Conservation (phyloP, 345 rosid species). For the Eucalyptus rudis region DNA sequence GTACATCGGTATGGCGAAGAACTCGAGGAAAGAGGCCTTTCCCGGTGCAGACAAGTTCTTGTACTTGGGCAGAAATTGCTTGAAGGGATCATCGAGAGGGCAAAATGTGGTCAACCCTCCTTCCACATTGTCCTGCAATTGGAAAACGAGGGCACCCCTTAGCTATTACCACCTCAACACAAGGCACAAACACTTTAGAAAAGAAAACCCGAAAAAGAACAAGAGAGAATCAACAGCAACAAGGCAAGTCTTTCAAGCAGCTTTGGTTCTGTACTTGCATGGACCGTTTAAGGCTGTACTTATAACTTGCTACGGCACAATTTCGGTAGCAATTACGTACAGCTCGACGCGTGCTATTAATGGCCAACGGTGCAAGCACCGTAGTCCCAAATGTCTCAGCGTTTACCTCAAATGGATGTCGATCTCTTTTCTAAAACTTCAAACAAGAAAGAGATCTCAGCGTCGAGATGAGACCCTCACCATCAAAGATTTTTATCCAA, state of each 20-base stretch:
- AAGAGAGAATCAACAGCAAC: background rate
- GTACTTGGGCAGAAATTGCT: slow-evolving; percentile 73
- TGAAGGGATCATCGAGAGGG: slow-evolving; percentile 87
- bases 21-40: slow-evolving; percentile 66
- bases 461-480: background rate
- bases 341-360: background rate
- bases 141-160: background rate
- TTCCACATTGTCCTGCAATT: slow-evolving; percentile 49
- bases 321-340: background rate
- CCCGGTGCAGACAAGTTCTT: slow-evolving; percentile 76
- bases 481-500: background rate
- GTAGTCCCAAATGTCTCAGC: background rate
- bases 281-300: background rate
- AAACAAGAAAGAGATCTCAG: background rate
- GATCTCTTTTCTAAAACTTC: background rate
- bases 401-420: background rate
- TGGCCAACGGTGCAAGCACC: background rate
- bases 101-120: slow-evolving; percentile 97
- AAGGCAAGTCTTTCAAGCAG: background rate
- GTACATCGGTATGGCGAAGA: slow-evolving; percentile 65
- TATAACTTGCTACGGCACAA: background rate
- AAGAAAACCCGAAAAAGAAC: background rate
- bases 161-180: background rate
- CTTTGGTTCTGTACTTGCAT: background rate
- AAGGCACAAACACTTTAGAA: background rate